Evolutionary conservation across 176 grass and related monocot species (phyloP).

Genomic region (Ensete ventricosum): DNA sequence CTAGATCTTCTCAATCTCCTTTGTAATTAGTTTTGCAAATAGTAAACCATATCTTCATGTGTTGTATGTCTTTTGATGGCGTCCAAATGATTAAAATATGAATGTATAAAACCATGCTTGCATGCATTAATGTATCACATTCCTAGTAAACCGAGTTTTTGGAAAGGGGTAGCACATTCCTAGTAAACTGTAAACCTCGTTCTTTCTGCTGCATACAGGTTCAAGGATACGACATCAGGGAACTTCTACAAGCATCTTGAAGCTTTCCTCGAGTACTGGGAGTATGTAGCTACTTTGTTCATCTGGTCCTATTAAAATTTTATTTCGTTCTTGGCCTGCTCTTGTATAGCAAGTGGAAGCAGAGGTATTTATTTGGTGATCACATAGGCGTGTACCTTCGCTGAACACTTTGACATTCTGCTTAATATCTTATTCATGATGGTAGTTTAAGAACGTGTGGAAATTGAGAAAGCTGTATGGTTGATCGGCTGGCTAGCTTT

Average conservation of each 20-base stretch:
- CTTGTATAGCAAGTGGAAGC: no score
- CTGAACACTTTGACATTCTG: no score
- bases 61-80: neutral
- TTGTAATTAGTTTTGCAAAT: neutral
- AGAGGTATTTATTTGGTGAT: no score
- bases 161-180: neutral
- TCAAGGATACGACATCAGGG: constrained; percentile 91
- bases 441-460: no score
- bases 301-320: no score
- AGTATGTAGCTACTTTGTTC: neutral
- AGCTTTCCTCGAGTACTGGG: neutral
- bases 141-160: neutral
- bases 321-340: no score
- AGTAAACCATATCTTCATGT: neutral
- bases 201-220: constrained; percentile 39
- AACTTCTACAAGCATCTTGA: constrained; percentile 79
- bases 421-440: no score
- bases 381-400: no score
- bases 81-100: constrained; percentile 1
- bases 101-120: neutral
- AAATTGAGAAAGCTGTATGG: no score
- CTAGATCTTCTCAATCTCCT: neutral
- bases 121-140: no score
- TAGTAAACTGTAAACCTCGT: neutral
- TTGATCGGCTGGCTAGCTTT: no score